Percentiles rank a stretch among this genome's conserved stretches.
These are phyloP conservation scores for Nakazawaea wyomingensis DNA, from an alignment of 805 yeast genomes.

Conservation along the genomic window DNA sequence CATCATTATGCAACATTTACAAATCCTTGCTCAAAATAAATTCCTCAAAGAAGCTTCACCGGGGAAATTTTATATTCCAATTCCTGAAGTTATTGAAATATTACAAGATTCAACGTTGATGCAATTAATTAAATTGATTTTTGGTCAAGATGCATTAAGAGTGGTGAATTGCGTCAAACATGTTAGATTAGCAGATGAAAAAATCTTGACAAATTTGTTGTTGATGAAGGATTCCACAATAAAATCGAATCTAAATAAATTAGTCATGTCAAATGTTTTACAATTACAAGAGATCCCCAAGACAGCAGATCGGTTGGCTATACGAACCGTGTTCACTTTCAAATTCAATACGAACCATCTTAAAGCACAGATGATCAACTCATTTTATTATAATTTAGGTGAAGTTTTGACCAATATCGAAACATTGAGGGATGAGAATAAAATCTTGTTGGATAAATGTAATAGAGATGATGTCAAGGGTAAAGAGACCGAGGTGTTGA, in stretches of 20 bases:
- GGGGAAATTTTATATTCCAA: constrained; percentile 61
- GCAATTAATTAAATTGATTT: constrained; percentile 49
- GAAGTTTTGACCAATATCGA: constrained; percentile 45
- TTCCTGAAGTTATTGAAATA: constrained; percentile 39
- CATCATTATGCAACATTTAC: constrained; percentile 51
- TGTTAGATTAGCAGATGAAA: constrained; percentile 76
- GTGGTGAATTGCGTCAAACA: constrained; percentile 72
- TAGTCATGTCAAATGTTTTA: constrained; percentile 64
- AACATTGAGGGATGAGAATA: constrained; percentile 51
- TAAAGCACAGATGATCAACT: constrained; percentile 30
- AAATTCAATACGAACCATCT: constrained; percentile 46
- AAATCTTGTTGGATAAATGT: constrained; percentile 69
- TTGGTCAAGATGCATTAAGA: constrained; percentile 66
- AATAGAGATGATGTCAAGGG: constrained; percentile 89
- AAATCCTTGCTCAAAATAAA: constrained; percentile 50
- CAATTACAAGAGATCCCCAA: constrained; percentile 94
- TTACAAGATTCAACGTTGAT: constrained; percentile 50
- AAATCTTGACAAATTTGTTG: constrained; percentile 68
- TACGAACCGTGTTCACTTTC: constrained; percentile 80
- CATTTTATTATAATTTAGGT: constrained; percentile 50
- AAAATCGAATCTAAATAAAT: constrained; percentile 60
- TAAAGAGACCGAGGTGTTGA: constrained; percentile 62
- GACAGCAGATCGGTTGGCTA: constrained; percentile 86
- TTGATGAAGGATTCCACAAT: constrained; percentile 74
- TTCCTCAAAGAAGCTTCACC: constrained; percentile 56